Conservation (phyloP, 192 early-diverging fungal genomes). For the Coemansia nantahalensis region DNA sequence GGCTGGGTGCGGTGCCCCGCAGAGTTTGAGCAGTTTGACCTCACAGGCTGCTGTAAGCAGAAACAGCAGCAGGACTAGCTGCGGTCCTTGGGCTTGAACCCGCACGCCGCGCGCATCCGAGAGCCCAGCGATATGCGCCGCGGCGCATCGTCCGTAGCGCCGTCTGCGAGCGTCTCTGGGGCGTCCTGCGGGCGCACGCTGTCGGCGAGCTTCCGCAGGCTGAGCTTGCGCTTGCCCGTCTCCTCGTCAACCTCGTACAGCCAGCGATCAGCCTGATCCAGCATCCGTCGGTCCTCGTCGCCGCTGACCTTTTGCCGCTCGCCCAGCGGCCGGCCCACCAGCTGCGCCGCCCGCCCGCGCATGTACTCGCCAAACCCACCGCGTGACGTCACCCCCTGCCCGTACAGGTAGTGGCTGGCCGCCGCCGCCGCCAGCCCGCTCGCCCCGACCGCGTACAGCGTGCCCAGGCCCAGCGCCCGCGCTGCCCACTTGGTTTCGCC, state of each 20-base stretch:
- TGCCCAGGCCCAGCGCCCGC: conserved; percentile 39
- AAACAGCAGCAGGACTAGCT: neutral
- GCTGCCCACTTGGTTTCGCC: conserved; percentile 28
- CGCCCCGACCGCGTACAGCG: conserved; percentile 37
- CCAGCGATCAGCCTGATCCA: conserved; percentile 18
- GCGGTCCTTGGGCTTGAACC: conserved; percentile 14
- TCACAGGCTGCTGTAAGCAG: no score
- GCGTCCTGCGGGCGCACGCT: neutral
- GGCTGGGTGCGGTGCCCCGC: conserved; percentile 30
- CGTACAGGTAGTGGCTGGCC: conserved; percentile 31
- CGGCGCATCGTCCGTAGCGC: conserved; percentile 4
- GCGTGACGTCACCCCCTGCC: conserved; percentile 14
- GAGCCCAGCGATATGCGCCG: conserved; percentile 28
- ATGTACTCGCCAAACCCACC: conserved; percentile 13
- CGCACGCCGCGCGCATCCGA: conserved; percentile 33
- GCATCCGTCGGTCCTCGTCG: conserved; percentile 12
- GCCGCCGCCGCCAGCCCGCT: conserved; percentile 23
- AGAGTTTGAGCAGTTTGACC: conserved; percentile 23
- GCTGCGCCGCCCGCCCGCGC: conserved; percentile 5
- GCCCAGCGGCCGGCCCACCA: conserved; percentile 11
- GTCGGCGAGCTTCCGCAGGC: conserved; percentile 3
- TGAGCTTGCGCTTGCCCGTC: conserved; percentile 26
- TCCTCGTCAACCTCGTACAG: conserved; percentile 17
- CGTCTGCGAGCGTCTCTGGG: conserved; percentile 20
- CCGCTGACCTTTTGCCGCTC: conserved; percentile 12